phyloP scores from a whole-genome alignment of 805 yeast species.

The Phaffomyces antillensis region DNA sequence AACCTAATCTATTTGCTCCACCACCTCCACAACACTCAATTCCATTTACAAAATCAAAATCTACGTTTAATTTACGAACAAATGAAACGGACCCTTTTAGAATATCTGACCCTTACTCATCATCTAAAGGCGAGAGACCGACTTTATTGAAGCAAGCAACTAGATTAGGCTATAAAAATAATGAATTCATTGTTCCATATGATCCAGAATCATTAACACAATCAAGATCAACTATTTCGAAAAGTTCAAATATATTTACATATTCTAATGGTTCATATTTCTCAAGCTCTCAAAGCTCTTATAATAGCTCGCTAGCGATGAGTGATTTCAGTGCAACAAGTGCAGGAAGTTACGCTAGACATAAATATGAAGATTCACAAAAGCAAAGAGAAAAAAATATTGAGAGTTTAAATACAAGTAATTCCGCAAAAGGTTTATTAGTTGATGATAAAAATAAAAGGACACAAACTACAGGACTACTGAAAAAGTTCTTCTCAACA shows the following conservation, averaged over 20 bases:
- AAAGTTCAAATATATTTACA: constrained; percentile 20
- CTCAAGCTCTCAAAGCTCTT: constrained; percentile 40
- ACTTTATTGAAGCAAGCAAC: constrained; percentile 10
- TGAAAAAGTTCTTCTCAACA: constrained; percentile 27
- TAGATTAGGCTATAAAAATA: constrained; percentile 5
- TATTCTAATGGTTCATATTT: constrained; percentile 40
- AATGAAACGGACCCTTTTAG: constrained; percentile 1
- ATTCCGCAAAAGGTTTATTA: constrained; percentile 22
- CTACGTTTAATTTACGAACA: constrained; percentile 13
- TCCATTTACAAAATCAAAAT: constrained; percentile 18
- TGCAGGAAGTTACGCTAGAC: constrained; percentile 79
- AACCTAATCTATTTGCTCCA: constrained; percentile 13
- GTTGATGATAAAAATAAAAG: constrained; percentile 19
- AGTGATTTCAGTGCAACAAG: constrained; percentile 81
- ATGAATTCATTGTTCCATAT: constrained; percentile 24
- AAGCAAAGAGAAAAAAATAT: constrained; percentile 9
- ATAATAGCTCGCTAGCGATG: constrained; percentile 35
- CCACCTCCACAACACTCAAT: constrained; percentile 19
- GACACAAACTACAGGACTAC: constrained; percentile 19
- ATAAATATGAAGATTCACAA: constrained; percentile 41
- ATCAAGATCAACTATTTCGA: constrained; percentile 20
- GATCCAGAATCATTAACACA: constrained; percentile 26
- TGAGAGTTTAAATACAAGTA: constrained; percentile 16
- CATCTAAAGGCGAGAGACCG: constrained; percentile 2
- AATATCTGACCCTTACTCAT: constrained; percentile 11